A percentile compares a stretch with the other conserved stretches of the same genome.
phyloP scores from a whole-genome alignment of 2,329 filamentous ascomycete species.

The Akanthomyces uredinophilus region DNA sequence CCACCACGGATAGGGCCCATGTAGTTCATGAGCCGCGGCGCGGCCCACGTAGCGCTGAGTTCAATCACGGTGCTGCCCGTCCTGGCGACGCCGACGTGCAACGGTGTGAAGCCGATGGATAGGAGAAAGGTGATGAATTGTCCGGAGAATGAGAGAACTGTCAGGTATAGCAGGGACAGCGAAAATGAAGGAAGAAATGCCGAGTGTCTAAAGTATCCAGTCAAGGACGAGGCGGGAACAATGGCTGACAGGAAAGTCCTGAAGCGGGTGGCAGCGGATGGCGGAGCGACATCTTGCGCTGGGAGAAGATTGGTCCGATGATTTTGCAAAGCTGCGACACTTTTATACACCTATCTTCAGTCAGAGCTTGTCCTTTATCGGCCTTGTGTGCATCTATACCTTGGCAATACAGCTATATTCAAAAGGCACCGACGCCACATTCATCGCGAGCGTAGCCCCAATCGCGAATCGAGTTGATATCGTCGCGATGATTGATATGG shows the following conservation, averaged over 20 bases:
- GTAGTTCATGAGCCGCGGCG: constrained; percentile 48
- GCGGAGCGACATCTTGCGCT: neutral
- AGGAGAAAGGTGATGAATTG: constrained; percentile 63
- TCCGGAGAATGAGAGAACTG: constrained; percentile 52
- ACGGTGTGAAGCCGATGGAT: constrained; percentile 44
- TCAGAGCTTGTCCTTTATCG: neutral
- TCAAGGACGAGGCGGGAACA: constrained; percentile 18
- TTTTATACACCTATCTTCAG: constrained; percentile 21
- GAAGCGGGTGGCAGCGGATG: constrained; percentile 1
- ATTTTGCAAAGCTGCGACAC: constrained; percentile 19
- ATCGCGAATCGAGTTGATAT: constrained; percentile 46
- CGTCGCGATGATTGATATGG: constrained; percentile 48
- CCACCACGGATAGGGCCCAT: constrained; percentile 60
- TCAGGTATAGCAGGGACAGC: constrained; percentile 56
- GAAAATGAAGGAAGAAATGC: constrained; percentile 58
- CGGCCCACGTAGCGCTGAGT: constrained; percentile 55
- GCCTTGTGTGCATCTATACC: neutral
- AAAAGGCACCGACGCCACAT: constrained; percentile 20
- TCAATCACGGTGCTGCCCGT: constrained; percentile 51
- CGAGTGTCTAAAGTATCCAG: constrained; percentile 46
- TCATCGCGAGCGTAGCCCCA: constrained; percentile 44
- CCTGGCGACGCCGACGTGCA: constrained; percentile 49
- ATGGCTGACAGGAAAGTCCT: constrained; percentile 1
- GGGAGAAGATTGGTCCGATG: neutral
- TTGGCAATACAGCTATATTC: constrained; percentile 6